A percentile compares a stretch with the other conserved stretches of the same genome.
Conservation (phyloP, 2,329 filamentous ascomycete genomes). For the Exophiala calicioides region DNA sequence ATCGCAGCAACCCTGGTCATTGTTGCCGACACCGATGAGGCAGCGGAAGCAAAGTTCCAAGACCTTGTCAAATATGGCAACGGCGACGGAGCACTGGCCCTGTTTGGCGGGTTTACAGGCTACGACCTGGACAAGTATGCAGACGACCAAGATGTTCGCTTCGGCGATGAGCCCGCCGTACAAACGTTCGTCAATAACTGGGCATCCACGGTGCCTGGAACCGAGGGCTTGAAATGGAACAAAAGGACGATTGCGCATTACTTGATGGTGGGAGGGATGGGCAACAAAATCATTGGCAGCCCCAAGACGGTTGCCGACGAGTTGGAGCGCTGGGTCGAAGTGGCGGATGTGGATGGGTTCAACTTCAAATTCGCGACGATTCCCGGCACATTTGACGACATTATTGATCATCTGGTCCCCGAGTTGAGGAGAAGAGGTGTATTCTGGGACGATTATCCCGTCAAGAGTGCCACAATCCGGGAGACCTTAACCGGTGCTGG, state of each 20-base stretch:
- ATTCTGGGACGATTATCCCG: conserved; percentile 36
- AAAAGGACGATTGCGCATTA: conserved; percentile 48
- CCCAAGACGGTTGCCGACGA: conserved; percentile 66
- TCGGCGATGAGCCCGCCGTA: no score
- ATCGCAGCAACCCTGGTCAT: conserved; percentile 31
- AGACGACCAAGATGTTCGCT: no score
- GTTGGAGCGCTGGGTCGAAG: conserved; percentile 65
- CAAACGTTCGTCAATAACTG: no score
- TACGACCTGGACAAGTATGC: no score
- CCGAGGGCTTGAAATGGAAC: conserved; percentile 35
- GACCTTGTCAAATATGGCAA: no score
- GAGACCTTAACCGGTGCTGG: conserved; percentile 27
- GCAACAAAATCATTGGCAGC: conserved; percentile 56
- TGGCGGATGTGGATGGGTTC: conserved; percentile 73
- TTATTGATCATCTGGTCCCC: conserved; percentile 51
- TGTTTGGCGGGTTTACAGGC: no score
- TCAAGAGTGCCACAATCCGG: conserved; percentile 12
- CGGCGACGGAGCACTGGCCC: no score
- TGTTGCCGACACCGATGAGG: no score
- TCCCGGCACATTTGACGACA: conserved; percentile 54
- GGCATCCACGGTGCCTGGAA: conserved; percentile 34
- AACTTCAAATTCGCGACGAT: conserved; percentile 59
- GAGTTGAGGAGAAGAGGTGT: conserved; percentile 47
- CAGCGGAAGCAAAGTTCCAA: no score
- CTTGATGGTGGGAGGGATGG: conserved; percentile 50